Base-by-base conservation (phyloP, 1,284 basidiomycete genomes). In the Trametes sp. region DNA sequence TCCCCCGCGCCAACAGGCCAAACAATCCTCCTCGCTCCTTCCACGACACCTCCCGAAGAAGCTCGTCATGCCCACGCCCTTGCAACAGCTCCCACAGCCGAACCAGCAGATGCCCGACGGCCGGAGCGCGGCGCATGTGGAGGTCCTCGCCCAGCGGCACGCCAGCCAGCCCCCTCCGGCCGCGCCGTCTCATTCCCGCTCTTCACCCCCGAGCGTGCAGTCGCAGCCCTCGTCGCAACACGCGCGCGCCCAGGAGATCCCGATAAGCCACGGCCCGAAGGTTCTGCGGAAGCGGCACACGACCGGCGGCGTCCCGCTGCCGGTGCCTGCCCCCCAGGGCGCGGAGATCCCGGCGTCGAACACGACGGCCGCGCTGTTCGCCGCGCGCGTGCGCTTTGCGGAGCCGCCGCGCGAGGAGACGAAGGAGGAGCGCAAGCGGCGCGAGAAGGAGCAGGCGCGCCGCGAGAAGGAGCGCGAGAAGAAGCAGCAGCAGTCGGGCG, bases 21-120 rank as follows among this genome's bases (percentile, higher is more conserved):
- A 58, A 24, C 41, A 36, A 4, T 33, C 48, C 6, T 2, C 31
- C n/a, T 59, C 58, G 24, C 75, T 72, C 0, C 73, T 70, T 28
- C 82, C 81, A 16, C 78, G 75, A 38, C 81, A 87, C 69, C 69
- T 87, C 26, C 88, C 88, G 2, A 88, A 82, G 72, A 81, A 77
- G 36, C 82, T 90, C 33, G 85, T 90, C 36, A 90, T 90, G 88
- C 88, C 88, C 46, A 73, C 85, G 7, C 88, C 84, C 19, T 77
- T 90, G 35, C 70, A 69, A 50, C 69, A 59, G 19, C 64, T 63
- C 46, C 69, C 66, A 63, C 68, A 67, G 11, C 67, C 58, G 41
- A 59, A 31, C 28, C 59, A 56, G 45, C 64, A 57, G 49, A 36
- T 57, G 21, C 45, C 57, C 31, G 51, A 46, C 51, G 23, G 21